A percentile compares a stretch with the other conserved stretches of the same genome.
These are phyloP conservation scores for Stagonosporopsis vannaccii DNA, from an alignment of 2,329 filamentous ascomycete genomes.

Conservation along the genomic window DNA sequence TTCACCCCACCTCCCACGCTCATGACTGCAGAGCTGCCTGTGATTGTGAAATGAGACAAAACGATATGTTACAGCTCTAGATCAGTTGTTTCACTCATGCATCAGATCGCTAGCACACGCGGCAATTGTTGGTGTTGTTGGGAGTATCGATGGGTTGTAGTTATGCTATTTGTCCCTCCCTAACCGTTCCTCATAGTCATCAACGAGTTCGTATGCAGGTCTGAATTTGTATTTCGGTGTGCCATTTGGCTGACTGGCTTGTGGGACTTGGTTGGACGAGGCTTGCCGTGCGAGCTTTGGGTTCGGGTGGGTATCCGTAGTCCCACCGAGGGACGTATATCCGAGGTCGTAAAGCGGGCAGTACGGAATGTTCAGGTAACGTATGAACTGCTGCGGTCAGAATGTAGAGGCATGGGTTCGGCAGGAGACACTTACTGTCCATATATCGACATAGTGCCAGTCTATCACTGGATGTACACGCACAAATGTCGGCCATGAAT, in stretches of 20 bases:
- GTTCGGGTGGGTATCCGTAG: constrained; percentile 87
- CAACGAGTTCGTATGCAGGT: constrained; percentile 51
- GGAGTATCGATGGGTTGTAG: neutral
- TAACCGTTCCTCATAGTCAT: constrained; percentile 51
- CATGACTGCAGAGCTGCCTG: neutral
- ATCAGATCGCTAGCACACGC: neutral
- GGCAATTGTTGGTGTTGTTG: neutral
- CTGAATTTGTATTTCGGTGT: constrained; percentile 39
- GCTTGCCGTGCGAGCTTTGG: constrained; percentile 61
- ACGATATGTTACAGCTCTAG: neutral
- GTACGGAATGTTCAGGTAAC: constrained; percentile 80
- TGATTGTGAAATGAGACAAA: neutral
- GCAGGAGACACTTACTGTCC: constrained; percentile 72
- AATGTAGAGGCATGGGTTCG: neutral
- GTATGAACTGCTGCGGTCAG: constrained; percentile 69
- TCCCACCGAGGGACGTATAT: constrained; percentile 92
- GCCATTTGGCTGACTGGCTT: constrained; percentile 23
- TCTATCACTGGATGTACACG: constrained; percentile 94
- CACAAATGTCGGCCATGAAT: constrained; percentile 91
- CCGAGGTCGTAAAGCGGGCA: constrained; percentile 87
- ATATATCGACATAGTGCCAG: constrained; percentile 96
- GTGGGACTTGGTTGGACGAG: constrained; percentile 27
- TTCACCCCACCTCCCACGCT: constrained; percentile 15
- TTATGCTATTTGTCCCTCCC: constrained; percentile 41
- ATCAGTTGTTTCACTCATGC: neutral